phyloP scores from a whole-genome alignment of 306 rosid genomes.

The Sophora flavescens region DNA sequence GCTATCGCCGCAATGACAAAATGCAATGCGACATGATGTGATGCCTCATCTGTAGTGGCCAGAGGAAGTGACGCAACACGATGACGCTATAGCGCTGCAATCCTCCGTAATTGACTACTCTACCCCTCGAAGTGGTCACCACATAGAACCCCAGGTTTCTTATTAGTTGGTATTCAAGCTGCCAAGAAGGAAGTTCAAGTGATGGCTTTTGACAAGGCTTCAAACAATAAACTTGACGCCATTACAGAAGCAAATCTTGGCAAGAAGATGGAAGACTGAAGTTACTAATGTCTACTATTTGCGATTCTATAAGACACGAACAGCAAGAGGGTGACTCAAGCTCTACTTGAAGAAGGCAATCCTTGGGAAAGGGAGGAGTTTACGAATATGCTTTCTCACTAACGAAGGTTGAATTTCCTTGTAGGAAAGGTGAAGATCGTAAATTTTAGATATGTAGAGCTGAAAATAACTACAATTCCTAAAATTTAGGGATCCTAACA shows the following conservation, averaged over 20 bases:
- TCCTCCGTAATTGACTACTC: not conserved
- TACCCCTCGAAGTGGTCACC: not conserved
- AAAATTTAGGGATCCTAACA: slow-evolving; percentile 32
- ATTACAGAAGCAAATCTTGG: not conserved
- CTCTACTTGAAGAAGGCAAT: slow-evolving; percentile 23
- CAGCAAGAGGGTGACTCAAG: slow-evolving; percentile 17
- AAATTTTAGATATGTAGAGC: not conserved
- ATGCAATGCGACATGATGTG: not conserved
- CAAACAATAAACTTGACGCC: slow-evolving; percentile 1
- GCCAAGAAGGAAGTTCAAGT: not conserved
- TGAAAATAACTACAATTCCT: not conserved
- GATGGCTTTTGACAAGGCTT: slow-evolving; percentile 1
- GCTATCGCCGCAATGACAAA: not conserved
- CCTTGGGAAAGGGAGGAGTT: slow-evolving; percentile 15
- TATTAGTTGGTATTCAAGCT: not conserved
- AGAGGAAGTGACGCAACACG: not conserved
- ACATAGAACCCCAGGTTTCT: not conserved
- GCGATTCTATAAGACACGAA: slow-evolving; percentile 26
- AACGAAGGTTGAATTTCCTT: not conserved
- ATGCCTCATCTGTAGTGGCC: not conserved
- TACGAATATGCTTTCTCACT: not conserved
- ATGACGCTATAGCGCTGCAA: not conserved
- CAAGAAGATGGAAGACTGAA: slow-evolving; percentile 16
- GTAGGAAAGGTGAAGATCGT: slow-evolving; percentile 4
- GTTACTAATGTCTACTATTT: slow-evolving; percentile 13